phyloP scores from a whole-genome alignment of 2,329 filamentous ascomycete genomes.

The Alternaria atra region DNA sequence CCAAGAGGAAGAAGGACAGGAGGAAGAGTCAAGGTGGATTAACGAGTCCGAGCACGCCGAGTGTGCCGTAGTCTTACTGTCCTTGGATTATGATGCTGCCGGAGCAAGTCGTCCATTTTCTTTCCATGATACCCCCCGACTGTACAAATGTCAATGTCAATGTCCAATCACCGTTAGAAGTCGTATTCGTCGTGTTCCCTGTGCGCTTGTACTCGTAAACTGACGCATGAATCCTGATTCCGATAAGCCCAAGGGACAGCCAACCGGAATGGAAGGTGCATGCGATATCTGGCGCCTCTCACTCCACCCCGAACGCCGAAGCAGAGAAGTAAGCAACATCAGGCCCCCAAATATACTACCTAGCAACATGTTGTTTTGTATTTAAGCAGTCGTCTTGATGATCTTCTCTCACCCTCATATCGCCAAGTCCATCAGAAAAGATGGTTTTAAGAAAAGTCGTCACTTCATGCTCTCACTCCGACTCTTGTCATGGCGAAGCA shows the following conservation, averaged over 20 bases:
- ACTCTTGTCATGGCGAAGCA: neutral
- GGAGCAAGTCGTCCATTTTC: neutral
- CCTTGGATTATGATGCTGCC: neutral
- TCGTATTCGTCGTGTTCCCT: neutral
- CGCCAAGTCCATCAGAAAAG: neutral
- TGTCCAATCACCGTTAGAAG: neutral
- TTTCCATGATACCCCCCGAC: slow-evolving; percentile 17
- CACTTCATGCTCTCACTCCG: neutral
- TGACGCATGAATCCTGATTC: slow-evolving; percentile 28
- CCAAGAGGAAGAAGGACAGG: slow-evolving; percentile 45
- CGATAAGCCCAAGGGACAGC: neutral
- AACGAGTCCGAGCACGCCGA: slow-evolving; percentile 46
- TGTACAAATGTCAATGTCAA: neutral
- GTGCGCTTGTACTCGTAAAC: neutral
- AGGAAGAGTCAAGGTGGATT: slow-evolving; percentile 50
- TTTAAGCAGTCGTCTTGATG: too few relatives aligned
- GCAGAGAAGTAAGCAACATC: neutral
- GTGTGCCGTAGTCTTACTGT: slow-evolving; percentile 9
- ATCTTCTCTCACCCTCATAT: too few relatives aligned
- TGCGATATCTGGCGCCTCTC: neutral
- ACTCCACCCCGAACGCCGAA: neutral
- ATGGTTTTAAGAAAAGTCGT: neutral
- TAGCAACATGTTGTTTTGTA: neutral
- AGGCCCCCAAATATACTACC: neutral
- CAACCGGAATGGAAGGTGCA: neutral